These are phyloP conservation scores for Thielaviopsis musarum DNA, from an alignment of 2,329 filamentous ascomycete species.

Conservation along the genomic window DNA sequence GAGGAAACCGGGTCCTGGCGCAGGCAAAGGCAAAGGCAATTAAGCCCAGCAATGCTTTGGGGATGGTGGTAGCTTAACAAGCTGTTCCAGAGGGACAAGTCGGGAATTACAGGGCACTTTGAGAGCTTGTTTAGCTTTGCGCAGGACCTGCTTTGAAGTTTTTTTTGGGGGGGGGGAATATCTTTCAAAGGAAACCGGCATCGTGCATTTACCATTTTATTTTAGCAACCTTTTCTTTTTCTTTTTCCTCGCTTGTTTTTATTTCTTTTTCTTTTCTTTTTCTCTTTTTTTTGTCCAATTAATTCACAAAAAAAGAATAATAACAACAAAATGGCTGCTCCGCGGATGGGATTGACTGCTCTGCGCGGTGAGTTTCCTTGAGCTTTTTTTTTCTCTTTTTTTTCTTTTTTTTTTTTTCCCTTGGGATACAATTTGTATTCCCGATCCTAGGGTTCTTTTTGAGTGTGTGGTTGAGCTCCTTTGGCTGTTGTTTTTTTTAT, in stretches of 20 bases:
- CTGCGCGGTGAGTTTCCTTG: constrained; percentile 29
- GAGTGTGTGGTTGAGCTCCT: no score
- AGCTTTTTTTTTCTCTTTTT: not conserved
- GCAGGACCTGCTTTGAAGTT: not conserved
- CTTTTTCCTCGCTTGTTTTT: not conserved
- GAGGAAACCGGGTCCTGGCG: constrained; percentile 11
- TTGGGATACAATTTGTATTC: not conserved
- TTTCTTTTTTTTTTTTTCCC: not conserved
- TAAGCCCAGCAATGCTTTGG: constrained; percentile 9
- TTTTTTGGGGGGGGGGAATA: not conserved
- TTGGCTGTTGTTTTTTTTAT: no score
- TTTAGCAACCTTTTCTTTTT: not conserved
- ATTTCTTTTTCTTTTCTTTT: not conserved
- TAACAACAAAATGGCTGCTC: constrained; percentile 32
- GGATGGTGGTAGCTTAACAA: not conserved
- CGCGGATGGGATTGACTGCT: constrained; percentile 40
- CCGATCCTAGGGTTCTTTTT: no score
- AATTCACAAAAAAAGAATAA: constrained; percentile 14
- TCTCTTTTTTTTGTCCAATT: not conserved
- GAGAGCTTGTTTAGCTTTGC: not conserved
- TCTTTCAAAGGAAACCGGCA: not conserved
- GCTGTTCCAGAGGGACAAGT: not conserved
- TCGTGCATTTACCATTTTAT: not conserved
- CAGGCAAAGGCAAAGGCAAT: constrained; percentile 12
- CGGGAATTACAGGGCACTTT: not conserved